A percentile compares a stretch with the other conserved stretches of the same genome.
Evolutionary conservation across 768 basidiomycete genomes (phyloP).

Genomic region (Mycena venus): DNA sequence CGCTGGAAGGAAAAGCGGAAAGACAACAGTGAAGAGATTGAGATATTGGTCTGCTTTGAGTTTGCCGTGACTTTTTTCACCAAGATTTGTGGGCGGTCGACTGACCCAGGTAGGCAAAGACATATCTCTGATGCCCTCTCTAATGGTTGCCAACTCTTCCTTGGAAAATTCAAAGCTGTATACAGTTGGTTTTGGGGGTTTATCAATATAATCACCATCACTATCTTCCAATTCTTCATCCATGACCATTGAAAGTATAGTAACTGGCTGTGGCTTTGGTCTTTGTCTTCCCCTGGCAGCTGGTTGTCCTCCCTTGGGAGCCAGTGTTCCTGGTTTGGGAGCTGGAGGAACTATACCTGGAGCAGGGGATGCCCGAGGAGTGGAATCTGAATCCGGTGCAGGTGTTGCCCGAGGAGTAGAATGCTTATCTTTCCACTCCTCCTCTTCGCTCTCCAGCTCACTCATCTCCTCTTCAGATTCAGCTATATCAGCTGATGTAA

Average conservation of each 20-base stretch:
- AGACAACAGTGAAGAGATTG: slow-evolving; percentile 24
- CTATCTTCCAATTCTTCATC: neutral
- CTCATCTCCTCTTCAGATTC: neutral
- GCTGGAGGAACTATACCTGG: no score
- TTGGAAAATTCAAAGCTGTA: neutral
- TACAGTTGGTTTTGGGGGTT: neutral
- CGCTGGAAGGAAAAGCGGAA: slow-evolving; percentile 24
- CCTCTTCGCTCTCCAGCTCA: neutral
- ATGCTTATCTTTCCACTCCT: neutral
- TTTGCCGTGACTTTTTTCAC: slow-evolving; percentile 32
- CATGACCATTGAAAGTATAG: neutral
- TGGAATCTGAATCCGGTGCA: no score
- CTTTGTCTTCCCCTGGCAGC: no score
- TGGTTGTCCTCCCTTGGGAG: no score
- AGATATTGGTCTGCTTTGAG: slow-evolving; percentile 35
- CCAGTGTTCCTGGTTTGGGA: no score
- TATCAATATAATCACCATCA: neutral
- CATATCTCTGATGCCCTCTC: neutral
- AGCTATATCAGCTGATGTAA: neutral
- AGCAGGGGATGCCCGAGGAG: no score
- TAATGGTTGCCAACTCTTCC: neutral
- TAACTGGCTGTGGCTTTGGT: no score
- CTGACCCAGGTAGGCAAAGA: slow-evolving; percentile 29
- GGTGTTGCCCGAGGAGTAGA: no score
- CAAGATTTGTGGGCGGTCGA: slow-evolving; percentile 34